These are phyloP conservation scores for Diatrype stigma DNA, from an alignment of 2,329 filamentous ascomycete species.

Conservation along the genomic window DNA sequence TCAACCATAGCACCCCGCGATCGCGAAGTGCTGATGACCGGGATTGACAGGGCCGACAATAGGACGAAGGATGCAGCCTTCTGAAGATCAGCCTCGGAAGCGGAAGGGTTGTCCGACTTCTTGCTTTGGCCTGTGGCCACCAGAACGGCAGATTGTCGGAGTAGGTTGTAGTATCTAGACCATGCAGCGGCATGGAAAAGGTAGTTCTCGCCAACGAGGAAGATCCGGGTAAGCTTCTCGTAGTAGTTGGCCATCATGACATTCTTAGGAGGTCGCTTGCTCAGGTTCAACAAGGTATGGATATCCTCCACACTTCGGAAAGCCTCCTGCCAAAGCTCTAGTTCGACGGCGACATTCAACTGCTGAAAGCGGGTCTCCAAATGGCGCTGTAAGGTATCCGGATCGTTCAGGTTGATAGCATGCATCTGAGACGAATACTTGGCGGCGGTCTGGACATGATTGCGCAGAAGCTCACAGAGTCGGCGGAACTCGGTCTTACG, in stretches of 20 bases:
- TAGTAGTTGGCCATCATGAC: slow-evolving; percentile 99
- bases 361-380: slow-evolving; percentile 98
- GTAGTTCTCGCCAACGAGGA: slow-evolving; percentile 98
- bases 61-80: slow-evolving; percentile 95
- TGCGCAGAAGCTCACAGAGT: slow-evolving; percentile 94
- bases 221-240: slow-evolving; percentile 97
- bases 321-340: slow-evolving; percentile 98
- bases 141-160: slow-evolving; percentile 82
- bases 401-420: slow-evolving; percentile 96
- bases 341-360: slow-evolving; percentile 93
- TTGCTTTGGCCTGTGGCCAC: slow-evolving; percentile 81
- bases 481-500: slow-evolving; percentile 99
- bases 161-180: slow-evolving; percentile 94
- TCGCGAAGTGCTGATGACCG: slow-evolving; percentile 96
- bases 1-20: slow-evolving; percentile 95
- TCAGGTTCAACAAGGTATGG: slow-evolving; percentile 92
- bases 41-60: slow-evolving; percentile 92
- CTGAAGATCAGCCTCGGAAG: slow-evolving; percentile 84
- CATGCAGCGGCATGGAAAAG: slow-evolving; percentile 97
- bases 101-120: slow-evolving; percentile 91
- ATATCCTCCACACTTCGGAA: slow-evolving; percentile 99
- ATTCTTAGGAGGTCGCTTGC: slow-evolving; percentile 97
- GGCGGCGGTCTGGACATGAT: slow-evolving; percentile 97
- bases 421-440: slow-evolving; percentile 99
- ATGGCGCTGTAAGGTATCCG: slow-evolving; percentile 94